Percentiles rank a stretch among this genome's conserved stretches.
Evolutionary conservation across 2,329 filamentous ascomycete genomes (phyloP).

Genomic region (Raffaelea albimanens): DNA sequence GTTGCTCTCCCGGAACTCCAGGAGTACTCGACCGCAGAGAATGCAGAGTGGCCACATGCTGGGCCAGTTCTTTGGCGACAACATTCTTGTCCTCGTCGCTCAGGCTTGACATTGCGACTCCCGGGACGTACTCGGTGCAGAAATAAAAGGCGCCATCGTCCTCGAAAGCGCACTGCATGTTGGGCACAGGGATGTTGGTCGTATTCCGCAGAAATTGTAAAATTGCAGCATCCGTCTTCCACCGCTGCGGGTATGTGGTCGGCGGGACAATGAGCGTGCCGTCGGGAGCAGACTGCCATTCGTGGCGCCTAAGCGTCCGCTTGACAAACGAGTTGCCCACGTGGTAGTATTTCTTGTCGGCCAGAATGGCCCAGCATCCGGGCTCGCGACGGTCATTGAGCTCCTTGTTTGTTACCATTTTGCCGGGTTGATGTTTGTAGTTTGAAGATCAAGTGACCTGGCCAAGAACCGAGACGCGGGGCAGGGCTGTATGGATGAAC

Average conservation of each 20-base stretch:
- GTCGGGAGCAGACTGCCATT: constrained; percentile 19
- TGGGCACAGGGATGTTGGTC: constrained; percentile 21
- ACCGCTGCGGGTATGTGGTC: constrained; percentile 17
- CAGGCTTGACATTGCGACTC: constrained; percentile 20
- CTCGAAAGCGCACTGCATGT: constrained; percentile 17
- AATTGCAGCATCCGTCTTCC: constrained; percentile 21
- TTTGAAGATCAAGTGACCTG: too few relatives aligned
- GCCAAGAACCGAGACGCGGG: too few relatives aligned
- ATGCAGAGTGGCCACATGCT: constrained; percentile 17
- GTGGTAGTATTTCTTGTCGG: constrained; percentile 9
- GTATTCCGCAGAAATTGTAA: constrained; percentile 16
- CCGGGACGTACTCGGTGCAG: constrained; percentile 20
- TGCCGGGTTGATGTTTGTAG: too few relatives aligned
- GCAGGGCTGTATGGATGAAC: too few relatives aligned
- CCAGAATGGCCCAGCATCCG: constrained; percentile 6
- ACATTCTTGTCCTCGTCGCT: constrained; percentile 15
- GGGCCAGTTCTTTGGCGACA: constrained; percentile 19
- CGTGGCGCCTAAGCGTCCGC: constrained; percentile 19
- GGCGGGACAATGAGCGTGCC: constrained; percentile 19
- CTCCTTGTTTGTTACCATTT: constrained; percentile 8
- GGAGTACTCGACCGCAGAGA: constrained; percentile 17
- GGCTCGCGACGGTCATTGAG: constrained; percentile 8
- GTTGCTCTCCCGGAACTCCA: constrained; percentile 17
- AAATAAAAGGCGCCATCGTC: constrained; percentile 22
- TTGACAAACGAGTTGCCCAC: constrained; percentile 12